Conservation (phyloP, 116 monocot species). For the Dioscorea cayenensis region DNA sequence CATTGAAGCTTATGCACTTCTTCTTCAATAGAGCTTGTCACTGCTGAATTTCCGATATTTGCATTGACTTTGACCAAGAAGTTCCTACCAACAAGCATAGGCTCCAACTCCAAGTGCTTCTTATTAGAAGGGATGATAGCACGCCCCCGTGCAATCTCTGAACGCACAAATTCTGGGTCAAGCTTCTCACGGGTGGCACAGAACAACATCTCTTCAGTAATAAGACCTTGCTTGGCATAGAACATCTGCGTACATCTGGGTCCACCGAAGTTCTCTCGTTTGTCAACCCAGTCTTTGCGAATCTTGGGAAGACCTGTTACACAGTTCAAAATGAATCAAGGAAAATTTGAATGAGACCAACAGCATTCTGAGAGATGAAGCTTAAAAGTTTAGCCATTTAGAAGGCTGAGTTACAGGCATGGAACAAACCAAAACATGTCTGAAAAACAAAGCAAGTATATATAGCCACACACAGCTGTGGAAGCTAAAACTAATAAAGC, state of each 20-base stretch:
- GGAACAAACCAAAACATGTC: no score
- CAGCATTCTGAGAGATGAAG: neutral
- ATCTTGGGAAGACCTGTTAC: constrained; percentile 77
- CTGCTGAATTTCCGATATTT: constrained; percentile 91
- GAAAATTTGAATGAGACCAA: neutral
- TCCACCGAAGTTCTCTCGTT: constrained; percentile 49
- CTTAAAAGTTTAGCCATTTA: no score
- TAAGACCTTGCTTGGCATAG: constrained; percentile 85
- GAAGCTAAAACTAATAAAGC: no score
- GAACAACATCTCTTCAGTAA: constrained; percentile 94
- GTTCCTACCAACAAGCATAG: constrained; percentile 89
- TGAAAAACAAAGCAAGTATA: no score
- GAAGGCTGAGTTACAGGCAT: no score
- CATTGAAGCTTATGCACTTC: constrained; percentile 97
- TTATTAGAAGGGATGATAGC: constrained; percentile 96
- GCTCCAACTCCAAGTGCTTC: constrained; percentile 88
- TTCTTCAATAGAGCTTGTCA: constrained; percentile 90
- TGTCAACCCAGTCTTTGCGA: constrained; percentile 76
- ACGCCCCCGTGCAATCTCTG: constrained; percentile 93
- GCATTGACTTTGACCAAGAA: constrained; percentile 96
- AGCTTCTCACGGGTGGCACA: constrained; percentile 87
- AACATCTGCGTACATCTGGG: constrained; percentile 94
- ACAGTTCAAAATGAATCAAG: neutral
- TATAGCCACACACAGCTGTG: no score
- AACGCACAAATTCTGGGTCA: constrained; percentile 80